Percentiles rank a stretch among this genome's conserved stretches.
Evolutionary conservation across 805 yeast species (phyloP).

Genomic region (Metschnikowia peoriensis): DNA sequence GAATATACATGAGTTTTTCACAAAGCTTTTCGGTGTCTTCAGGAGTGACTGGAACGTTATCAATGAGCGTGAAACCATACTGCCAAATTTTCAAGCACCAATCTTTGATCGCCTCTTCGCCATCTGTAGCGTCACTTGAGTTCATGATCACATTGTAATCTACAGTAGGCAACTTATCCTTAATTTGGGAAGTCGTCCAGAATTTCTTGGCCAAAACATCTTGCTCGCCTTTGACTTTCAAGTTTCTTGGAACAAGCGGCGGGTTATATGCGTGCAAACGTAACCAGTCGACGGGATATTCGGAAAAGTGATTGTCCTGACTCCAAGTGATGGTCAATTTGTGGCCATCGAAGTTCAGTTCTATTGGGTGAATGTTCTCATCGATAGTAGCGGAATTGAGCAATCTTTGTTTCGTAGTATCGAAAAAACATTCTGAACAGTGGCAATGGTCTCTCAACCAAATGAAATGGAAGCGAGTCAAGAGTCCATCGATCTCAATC

Average conservation of each 20-base stretch:
- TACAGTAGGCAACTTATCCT: constrained; percentile 44
- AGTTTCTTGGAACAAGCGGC: constrained; percentile 32
- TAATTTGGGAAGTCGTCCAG: constrained; percentile 48
- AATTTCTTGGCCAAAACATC: constrained; percentile 29
- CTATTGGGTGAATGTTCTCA: constrained; percentile 26
- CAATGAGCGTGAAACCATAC: constrained; percentile 61
- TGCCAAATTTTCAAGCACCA: constrained; percentile 54
- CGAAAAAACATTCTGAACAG: constrained; percentile 53
- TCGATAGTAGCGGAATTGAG: constrained; percentile 50
- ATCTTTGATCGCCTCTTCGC: constrained; percentile 47
- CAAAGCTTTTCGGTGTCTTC: constrained; percentile 58
- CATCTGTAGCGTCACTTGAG: constrained; percentile 25
- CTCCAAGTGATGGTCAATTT: constrained; percentile 36
- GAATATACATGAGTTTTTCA: constrained; percentile 55
- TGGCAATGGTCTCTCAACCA: constrained; percentile 70
- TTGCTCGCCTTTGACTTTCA: constrained; percentile 27
- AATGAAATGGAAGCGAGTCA: constrained; percentile 30
- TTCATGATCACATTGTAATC: constrained; percentile 47
- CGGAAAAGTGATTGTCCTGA: constrained; percentile 37
- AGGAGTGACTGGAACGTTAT: constrained; percentile 58
- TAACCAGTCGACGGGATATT: constrained; percentile 43
- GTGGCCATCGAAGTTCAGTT: constrained; percentile 13
- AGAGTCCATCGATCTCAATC: constrained; percentile 10
- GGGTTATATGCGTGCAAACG: constrained; percentile 53
- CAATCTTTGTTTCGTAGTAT: constrained; percentile 57